Evolutionary conservation across 805 yeast species (phyloP).

Genomic region (Sugiyamaella mastotermitis): DNA sequence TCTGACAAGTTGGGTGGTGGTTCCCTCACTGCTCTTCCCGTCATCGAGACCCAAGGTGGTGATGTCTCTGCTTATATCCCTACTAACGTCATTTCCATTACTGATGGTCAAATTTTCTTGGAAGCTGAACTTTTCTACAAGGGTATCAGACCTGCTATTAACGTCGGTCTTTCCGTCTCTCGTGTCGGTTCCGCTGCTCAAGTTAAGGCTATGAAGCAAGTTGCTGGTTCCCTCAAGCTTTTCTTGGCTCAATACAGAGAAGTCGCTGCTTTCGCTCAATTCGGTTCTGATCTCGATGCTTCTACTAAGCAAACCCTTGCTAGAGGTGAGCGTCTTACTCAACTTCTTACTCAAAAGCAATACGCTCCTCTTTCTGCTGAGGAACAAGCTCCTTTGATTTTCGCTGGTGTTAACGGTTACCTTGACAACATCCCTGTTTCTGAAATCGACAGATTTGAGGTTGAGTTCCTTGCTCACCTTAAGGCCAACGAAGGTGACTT

Average conservation of each 20-base stretch:
- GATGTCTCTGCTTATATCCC: constrained; percentile 98
- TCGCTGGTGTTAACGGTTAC: constrained; percentile 99
- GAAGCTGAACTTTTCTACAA: constrained; percentile 99
- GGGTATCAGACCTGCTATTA: constrained; percentile 99
- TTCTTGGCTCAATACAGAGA: constrained; percentile 99
- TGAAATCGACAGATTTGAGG: constrained; percentile 87
- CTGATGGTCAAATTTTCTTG: constrained; percentile 97
- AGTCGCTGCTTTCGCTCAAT: constrained; percentile 99
- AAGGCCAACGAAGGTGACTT: constrained; percentile 84
- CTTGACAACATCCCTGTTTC: constrained; percentile 80
- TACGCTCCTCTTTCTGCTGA: constrained; percentile 95
- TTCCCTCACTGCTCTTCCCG: constrained; percentile 92
- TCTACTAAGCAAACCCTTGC: constrained; percentile 97
- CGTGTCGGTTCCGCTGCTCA: constrained; percentile 99
- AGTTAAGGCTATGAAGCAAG: constrained; percentile 99
- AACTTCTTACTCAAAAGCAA: constrained; percentile 96
- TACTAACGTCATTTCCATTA: constrained; percentile 94
- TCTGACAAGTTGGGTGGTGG: constrained; percentile 85
- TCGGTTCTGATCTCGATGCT: constrained; percentile 99
- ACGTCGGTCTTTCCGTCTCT: constrained; percentile 99
- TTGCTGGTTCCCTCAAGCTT: constrained; percentile 99
- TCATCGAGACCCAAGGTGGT: constrained; percentile 98
- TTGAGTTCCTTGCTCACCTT: constrained; percentile 85
- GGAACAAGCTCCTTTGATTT: constrained; percentile 97
- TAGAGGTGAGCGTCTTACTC: constrained; percentile 99